These are phyloP conservation scores for Colletotrichum sidae DNA, from an alignment of 2,329 filamentous ascomycete species.

Conservation along the genomic window DNA sequence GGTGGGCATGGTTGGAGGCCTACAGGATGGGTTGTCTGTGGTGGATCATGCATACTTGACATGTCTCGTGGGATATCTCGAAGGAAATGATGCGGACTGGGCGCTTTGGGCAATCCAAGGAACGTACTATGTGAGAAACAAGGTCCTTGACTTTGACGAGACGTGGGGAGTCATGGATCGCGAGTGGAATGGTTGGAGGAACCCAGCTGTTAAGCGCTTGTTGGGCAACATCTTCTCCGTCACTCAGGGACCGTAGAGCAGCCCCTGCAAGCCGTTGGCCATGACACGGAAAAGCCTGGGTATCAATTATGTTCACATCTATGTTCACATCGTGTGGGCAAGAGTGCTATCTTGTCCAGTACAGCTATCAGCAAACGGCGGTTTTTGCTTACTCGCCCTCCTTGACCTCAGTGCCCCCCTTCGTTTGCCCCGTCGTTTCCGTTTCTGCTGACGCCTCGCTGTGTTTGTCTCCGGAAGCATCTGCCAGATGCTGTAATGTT, in stretches of 20 bases:
- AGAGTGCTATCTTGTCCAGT: background rate
- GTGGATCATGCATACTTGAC: conserved; percentile 61
- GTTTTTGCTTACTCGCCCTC: too few species aligned
- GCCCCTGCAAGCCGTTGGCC: background rate
- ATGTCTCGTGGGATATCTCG: conserved; percentile 65
- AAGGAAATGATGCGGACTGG: conserved; percentile 69
- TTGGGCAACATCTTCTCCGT: conserved; percentile 53
- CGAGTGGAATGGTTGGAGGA: conserved; percentile 54
- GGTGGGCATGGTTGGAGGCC: conserved; percentile 59
- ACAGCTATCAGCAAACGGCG: too few species aligned
- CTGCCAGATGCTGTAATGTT: conserved; percentile 3
- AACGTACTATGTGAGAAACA: conserved; percentile 68
- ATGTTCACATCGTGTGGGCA: background rate
- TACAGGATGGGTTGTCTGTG: conserved; percentile 53
- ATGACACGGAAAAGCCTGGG: background rate
- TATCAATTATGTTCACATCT: background rate
- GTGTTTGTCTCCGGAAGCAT: background rate
- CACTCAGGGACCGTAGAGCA: conserved; percentile 49
- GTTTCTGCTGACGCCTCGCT: background rate
- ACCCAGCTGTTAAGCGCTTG: conserved; percentile 48
- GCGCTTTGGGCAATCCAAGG: conserved; percentile 69
- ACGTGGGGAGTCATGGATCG: conserved; percentile 62
- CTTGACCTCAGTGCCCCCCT: background rate
- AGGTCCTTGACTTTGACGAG: conserved; percentile 63
- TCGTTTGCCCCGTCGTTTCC: conserved; percentile 1